phyloP scores from a whole-genome alignment of 2,329 filamentous ascomycete species.

The Colletotrichum gigasporum region DNA sequence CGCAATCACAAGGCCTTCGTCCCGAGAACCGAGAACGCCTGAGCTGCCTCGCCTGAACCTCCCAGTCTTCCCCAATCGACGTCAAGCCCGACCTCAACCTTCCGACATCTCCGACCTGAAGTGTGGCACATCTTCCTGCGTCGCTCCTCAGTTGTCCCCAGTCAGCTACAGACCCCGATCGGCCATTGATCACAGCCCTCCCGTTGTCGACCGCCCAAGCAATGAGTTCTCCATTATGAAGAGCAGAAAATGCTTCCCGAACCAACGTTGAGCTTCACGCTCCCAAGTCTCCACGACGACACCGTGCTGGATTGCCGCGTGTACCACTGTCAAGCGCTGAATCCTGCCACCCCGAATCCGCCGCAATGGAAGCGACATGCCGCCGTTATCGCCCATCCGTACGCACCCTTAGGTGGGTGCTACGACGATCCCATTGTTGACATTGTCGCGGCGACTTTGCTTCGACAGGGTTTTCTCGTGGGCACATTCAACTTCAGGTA shows the following conservation, averaged over 20 bases:
- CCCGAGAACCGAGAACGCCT: not conserved
- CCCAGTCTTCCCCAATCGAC: not conserved
- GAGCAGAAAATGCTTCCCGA: constrained; percentile 59
- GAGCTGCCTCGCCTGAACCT: not conserved
- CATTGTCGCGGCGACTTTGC: constrained; percentile 69
- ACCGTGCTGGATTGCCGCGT: constrained; percentile 81
- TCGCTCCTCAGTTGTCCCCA: not conserved
- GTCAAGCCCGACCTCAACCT: not conserved
- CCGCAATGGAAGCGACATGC: constrained; percentile 58
- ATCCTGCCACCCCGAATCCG: constrained; percentile 40
- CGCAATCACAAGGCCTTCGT: not conserved
- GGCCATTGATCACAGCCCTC: too few relatives aligned
- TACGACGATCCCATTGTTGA: constrained; percentile 85
- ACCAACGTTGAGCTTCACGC: constrained; percentile 73
- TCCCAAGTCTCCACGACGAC: constrained; percentile 87
- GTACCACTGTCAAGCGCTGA: constrained; percentile 72
- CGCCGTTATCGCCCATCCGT: constrained; percentile 86
- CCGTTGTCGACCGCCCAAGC: not conserved
- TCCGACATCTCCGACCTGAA: not conserved
- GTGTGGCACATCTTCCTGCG: not conserved
- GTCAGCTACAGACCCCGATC: too few relatives aligned
- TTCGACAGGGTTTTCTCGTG: constrained; percentile 79
- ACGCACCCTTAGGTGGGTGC: constrained; percentile 85
- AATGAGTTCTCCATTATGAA: constrained; percentile 32
- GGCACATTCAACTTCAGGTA: constrained; percentile 94